phyloP scores from a whole-genome alignment of 495 filamentous ascomycete genomes.

The Aspergillus ostianus region DNA sequence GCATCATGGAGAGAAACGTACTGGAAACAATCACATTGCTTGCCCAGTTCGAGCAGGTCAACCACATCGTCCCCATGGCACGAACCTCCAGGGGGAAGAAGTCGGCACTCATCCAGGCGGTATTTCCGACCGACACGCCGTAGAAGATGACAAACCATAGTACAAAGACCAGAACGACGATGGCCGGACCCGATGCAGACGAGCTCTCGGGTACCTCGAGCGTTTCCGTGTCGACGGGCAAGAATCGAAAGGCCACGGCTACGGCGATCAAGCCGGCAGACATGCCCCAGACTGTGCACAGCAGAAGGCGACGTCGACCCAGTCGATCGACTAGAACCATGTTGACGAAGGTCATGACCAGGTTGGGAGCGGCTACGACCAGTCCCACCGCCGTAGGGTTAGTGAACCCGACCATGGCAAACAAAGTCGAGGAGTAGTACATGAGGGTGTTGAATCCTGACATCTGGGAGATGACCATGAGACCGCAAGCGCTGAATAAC shows the following conservation, averaged over 20 bases:
- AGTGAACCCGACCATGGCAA: conserved; percentile 51
- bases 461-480: conserved; percentile 50
- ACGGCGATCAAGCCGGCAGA: conserved; percentile 38
- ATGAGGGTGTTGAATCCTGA: conserved; percentile 51
- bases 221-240: conserved; percentile 42
- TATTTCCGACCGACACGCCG: conserved; percentile 45
- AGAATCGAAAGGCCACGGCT: conserved; percentile 49
- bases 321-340: conserved; percentile 48
- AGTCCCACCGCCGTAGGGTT: conserved; percentile 52
- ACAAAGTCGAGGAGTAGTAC: conserved; percentile 54
- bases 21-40: conserved; percentile 53
- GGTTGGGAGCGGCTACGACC: conserved; percentile 52
- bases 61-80: conserved; percentile 52
- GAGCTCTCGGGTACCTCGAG: conserved; percentile 27
- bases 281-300: conserved; percentile 51
- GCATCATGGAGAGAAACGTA: conserved; percentile 51
- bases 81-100: conserved; percentile 54
- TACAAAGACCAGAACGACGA: conserved; percentile 47
- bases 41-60: conserved; percentile 50
- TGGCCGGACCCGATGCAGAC: conserved; percentile 34
- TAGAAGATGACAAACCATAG: conserved; percentile 50
- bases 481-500: conserved; percentile 47
- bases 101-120: conserved; percentile 51
- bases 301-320: conserved; percentile 48
- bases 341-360: conserved; percentile 52